phyloP scores from a whole-genome alignment of 2,329 filamentous ascomycete genomes.

The Arachnomyces sp. region DNA sequence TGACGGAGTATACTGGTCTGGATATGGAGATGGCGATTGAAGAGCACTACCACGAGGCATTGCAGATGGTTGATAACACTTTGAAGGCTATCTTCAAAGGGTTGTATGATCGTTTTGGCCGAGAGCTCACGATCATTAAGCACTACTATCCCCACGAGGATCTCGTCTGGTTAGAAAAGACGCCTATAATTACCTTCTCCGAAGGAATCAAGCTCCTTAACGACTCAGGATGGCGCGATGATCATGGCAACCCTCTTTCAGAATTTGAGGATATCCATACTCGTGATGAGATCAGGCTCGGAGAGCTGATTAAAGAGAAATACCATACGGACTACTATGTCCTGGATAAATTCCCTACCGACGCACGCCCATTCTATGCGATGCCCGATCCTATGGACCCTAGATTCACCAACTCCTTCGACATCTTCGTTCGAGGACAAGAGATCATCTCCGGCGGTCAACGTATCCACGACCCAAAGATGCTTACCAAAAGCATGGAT shows the following conservation, averaged over 20 bases:
- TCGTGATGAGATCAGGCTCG: constrained; percentile 76
- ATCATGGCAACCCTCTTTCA: constrained; percentile 63
- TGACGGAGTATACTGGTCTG: constrained; percentile 89
- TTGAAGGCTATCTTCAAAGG: constrained; percentile 72
- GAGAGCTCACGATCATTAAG: constrained; percentile 71
- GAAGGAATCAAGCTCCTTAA: constrained; percentile 76
- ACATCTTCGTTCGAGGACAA: constrained; percentile 88
- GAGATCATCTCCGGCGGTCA: constrained; percentile 89
- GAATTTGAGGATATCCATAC: constrained; percentile 75
- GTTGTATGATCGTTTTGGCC: constrained; percentile 58
- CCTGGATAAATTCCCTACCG: constrained; percentile 82
- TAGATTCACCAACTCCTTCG: constrained; percentile 79
- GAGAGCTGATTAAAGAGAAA: constrained; percentile 75
- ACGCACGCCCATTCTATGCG: constrained; percentile 82
- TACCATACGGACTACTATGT: constrained; percentile 88
- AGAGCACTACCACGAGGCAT: constrained; percentile 80
- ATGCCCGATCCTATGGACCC: constrained; percentile 70
- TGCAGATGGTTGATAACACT: constrained; percentile 66
- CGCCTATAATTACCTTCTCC: constrained; percentile 68
- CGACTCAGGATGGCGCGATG: constrained; percentile 65
- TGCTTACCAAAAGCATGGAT: constrained; percentile 70
- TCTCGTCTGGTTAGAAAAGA: constrained; percentile 78
- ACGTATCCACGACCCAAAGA: constrained; percentile 72
- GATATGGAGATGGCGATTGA: constrained; percentile 91
- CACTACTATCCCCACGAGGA: constrained; percentile 79